A percentile compares a stretch with the other conserved stretches of the same genome.
phyloP scores from a whole-genome alignment of 2,329 filamentous ascomycete genomes.

The Paradendryphiella salina region DNA sequence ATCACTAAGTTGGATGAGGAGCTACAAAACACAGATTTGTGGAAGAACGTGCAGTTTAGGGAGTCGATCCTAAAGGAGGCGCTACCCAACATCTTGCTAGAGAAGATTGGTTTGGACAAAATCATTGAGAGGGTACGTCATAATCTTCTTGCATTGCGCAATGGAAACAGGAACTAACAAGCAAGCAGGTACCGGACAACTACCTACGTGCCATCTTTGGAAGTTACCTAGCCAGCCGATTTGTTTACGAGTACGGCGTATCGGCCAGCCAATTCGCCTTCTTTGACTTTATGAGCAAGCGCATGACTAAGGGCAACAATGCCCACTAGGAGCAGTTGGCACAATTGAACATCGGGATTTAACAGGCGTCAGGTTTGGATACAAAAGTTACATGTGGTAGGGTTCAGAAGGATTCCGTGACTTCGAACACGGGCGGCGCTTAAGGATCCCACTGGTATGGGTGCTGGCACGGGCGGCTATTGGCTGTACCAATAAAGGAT shows the following conservation, averaged over 20 bases:
- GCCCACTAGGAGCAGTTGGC: slow-evolving; percentile 5
- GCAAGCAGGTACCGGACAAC: slow-evolving; percentile 72
- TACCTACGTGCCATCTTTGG: slow-evolving; percentile 96
- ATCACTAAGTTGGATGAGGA: slow-evolving; percentile 98
- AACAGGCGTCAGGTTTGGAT: slow-evolving; percentile 7
- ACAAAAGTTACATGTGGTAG: slow-evolving; percentile 4
- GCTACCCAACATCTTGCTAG: slow-evolving; percentile 77
- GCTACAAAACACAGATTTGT: slow-evolving; percentile 88
- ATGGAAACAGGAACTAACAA: slow-evolving; percentile 22
- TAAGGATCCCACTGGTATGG: slow-evolving; percentile 8
- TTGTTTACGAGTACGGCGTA: slow-evolving; percentile 94
- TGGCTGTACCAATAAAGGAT: slow-evolving; percentile 7
- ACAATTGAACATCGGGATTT: neutral
- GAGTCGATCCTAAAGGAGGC: slow-evolving; percentile 80
- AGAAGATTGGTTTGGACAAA: slow-evolving; percentile 88
- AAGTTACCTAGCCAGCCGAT: slow-evolving; percentile 90
- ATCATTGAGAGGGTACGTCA: slow-evolving; percentile 74
- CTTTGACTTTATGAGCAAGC: slow-evolving; percentile 77
- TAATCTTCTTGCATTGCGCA: neutral
- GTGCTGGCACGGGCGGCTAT: slow-evolving; percentile 6
- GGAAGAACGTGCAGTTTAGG: slow-evolving; percentile 79
- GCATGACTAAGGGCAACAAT: slow-evolving; percentile 46
- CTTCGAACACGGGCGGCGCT: slow-evolving; percentile 10
- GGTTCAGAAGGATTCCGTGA: neutral
- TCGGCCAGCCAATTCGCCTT: slow-evolving; percentile 95